Evolutionary conservation across 2,329 filamentous ascomycete species (phyloP), one percentile per base, ranked within the genome.

Genomic region (Trichophaea hybrida): DNA sequence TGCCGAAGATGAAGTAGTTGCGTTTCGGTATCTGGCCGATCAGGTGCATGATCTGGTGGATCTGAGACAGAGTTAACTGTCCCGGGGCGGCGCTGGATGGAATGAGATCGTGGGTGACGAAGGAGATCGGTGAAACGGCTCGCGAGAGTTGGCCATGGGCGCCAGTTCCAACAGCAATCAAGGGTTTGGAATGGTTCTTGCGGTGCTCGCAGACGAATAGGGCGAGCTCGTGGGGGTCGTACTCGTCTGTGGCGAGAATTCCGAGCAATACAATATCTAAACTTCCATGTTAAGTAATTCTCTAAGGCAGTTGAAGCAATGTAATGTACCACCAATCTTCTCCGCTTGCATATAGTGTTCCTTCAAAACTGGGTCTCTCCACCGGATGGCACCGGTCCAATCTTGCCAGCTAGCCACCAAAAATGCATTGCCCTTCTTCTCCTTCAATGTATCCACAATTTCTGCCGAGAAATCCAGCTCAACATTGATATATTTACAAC

Each of bases 241-340:
- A 87, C 70, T 86, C 83, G 44, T 85, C 84, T 69, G 82, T 84
- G 69, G 88, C 86, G 69, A 90, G 84, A 35, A 85, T 83, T 68
- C 93, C 93, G 86, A 94, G 93, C 75, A 93, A 94, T 69, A 94
- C 83, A 59, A 94, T 87, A 70, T 94, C 87, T 51, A 85, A 85
- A 66, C 89, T 88, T 60, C 81, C 80, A 51, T 80, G 24, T 24
- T 24, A 24, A 3, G 24, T 80, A 6, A 85, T 87, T 65, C 83
- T 75, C 67, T 90, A 94, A 3, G 91, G 78, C 8, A 79, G 75
- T 68, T 86, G 80, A 13, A 4, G 34, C 38, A 8, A 51, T 46
- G 12, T 32, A 10, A 49, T 54, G 17, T 38, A 60, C 59, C 55
- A 15, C 59, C 48, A 43, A 60, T 33, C 1, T 87, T 87, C 65